Percentiles rank a stretch among this genome's conserved stretches.
Evolutionary conservation across 176 grass and related monocot genomes (phyloP).

Genomic region (Oryza meyeriana): DNA sequence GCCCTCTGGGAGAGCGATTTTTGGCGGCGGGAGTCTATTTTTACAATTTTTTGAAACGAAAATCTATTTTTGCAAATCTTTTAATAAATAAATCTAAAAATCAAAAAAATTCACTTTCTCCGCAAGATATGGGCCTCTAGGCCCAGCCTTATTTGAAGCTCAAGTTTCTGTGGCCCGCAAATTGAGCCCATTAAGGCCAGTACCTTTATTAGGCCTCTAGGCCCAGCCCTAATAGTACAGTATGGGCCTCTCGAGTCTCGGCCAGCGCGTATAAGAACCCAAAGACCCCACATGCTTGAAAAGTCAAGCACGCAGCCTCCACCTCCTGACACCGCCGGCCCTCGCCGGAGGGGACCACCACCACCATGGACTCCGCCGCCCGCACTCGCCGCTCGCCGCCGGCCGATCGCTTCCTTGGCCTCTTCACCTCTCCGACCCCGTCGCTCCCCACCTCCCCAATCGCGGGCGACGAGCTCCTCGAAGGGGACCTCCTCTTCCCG

Average conservation of each 20-base stretch:
- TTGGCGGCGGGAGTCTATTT: no score
- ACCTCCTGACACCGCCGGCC: conserved; percentile 10
- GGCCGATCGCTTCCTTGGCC: conserved; percentile 30
- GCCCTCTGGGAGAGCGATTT: no score
- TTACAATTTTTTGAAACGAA: no score
- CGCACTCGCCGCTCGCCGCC: conserved; percentile 30
- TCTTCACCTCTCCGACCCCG: conserved; percentile 27
- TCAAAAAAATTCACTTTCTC: no score
- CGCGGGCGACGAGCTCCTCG: conserved; percentile 32
- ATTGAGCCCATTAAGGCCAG: no score
- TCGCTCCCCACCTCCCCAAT: not conserved
- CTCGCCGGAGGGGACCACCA: not conserved
- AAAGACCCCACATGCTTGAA: not conserved
- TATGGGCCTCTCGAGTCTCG: not conserved
- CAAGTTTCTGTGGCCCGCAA: no score
- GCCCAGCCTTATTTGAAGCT: no score
- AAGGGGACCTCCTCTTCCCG: conserved; percentile 43
- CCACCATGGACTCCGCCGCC: conserved; percentile 17
- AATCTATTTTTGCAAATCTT: no score
- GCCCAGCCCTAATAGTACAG: not conserved
- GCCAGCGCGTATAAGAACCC: not conserved
- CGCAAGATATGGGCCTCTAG: no score
- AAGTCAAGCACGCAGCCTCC: not conserved
- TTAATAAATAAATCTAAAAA: no score
- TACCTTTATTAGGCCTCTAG: no score